Conservation (phyloP, 192 early-diverging fungal species). For the Tieghemiomyces parasiticus region DNA sequence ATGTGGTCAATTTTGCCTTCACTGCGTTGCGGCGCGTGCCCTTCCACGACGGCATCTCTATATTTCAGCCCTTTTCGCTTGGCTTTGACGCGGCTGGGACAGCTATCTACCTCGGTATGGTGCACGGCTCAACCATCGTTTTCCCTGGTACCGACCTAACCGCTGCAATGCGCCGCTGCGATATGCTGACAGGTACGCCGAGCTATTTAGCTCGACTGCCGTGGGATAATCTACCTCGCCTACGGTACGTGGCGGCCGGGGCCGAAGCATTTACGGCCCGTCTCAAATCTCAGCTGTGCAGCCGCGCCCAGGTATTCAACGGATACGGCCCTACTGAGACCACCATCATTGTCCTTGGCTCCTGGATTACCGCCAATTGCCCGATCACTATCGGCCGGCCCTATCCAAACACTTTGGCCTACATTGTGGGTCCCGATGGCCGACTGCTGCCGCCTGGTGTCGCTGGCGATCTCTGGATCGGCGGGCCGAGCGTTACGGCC, state of each 20-base stretch:
- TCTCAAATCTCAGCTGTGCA: neutral
- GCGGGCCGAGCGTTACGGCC: slow-evolving; percentile 19
- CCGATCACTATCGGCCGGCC: slow-evolving; percentile 12
- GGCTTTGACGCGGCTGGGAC: neutral
- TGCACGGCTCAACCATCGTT: neutral
- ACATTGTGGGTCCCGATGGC: slow-evolving; percentile 14
- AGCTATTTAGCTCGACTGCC: neutral
- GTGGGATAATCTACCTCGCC: neutral
- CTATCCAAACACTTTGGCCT: slow-evolving; percentile 7
- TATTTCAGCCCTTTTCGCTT: neutral
- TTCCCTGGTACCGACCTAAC: neutral
- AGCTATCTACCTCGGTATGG: neutral
- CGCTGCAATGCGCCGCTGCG: neutral
- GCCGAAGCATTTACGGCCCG: neutral
- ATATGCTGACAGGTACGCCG: neutral
- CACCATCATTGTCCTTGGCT: neutral
- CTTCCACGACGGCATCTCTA: neutral
- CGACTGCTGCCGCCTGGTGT: slow-evolving; percentile 21
- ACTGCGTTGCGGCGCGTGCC: neutral
- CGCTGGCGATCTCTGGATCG: slow-evolving; percentile 26
- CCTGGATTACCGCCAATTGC: neutral
- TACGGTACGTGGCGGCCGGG: neutral
- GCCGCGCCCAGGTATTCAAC: neutral
- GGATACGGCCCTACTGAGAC: slow-evolving; percentile 5
- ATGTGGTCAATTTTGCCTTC: neutral